Conservation (phyloP, 805 yeast species). For the Pachysolen tannophilus region DNA sequence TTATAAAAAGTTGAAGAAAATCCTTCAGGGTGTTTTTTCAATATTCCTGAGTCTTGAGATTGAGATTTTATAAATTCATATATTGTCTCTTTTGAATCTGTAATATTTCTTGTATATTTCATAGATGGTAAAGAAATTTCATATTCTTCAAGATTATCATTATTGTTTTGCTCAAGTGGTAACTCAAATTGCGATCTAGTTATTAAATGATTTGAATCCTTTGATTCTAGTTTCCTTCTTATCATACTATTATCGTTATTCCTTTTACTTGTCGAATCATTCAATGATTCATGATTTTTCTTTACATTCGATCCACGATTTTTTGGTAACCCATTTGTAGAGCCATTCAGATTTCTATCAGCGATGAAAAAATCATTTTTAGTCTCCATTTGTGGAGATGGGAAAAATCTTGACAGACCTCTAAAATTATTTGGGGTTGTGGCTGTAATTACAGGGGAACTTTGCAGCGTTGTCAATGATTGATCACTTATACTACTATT, state of each 20-base stretch:
- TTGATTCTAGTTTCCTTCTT: not conserved
- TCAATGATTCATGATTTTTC: not conserved
- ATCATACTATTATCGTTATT: not conserved
- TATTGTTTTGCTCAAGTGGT: not conserved
- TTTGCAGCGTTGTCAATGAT: too few species aligned
- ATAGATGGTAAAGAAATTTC: slow-evolving; percentile 2
- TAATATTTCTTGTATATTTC: not conserved
- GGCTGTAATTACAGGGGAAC: not conserved
- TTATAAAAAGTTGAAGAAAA: slow-evolving; percentile 41
- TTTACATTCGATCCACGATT: not conserved
- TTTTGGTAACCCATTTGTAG: not conserved
- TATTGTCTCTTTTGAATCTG: slow-evolving; percentile 1
- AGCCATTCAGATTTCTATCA: too few species aligned
- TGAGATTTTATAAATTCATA: slow-evolving; percentile 1
- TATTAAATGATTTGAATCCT: not conserved
- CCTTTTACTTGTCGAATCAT: not conserved
- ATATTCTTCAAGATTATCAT: not conserved
- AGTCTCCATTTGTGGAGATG: slow-evolving; percentile 22
- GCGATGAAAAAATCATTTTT: slow-evolving; percentile 10
- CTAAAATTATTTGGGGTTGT: slow-evolving; percentile 17
- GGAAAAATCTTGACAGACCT: slow-evolving; percentile 25
- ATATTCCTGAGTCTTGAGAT: too few species aligned
- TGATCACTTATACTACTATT: too few species aligned
- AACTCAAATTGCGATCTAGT: too few species aligned
- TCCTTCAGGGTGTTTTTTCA: slow-evolving; percentile 33